Evolutionary conservation across 1,139 yeast genomes (phyloP), one percentile per base, ranked within the genome.

Genomic region (Yamadazyma diddensiae): DNA sequence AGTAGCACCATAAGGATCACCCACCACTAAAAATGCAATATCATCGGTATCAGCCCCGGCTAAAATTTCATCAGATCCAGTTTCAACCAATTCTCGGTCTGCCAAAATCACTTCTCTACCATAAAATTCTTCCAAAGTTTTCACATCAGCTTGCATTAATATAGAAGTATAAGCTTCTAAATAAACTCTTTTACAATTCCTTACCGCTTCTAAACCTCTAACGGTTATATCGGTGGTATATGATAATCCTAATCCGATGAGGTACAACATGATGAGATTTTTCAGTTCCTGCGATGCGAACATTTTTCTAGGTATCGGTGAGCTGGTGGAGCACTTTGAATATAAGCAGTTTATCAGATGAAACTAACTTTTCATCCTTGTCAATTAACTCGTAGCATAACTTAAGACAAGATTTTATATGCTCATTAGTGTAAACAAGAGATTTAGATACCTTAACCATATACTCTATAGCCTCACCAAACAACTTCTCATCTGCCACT

Each of bases 1-100:
- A 4, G 98, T 92, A 26, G 98, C 98, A 21, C 98, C 98, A 55
- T 87, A 90, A 21, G 94, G 95, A 55, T 92, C 98, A 24, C 98
- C 98, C 16, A 92, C 98, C 13, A 92, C 98, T 46, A 92, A 68
- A 50, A 92, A 88, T 1, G 97, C 97, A 53, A 92, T 73, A 53
- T 88, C 95, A 35, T 85, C 92, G 14, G 59, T 65, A 28, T 83
- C 77, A 1, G 95, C 97, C 35, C 77, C 82, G 17, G 69, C 80
- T 43, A 92, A 66, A 38, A 92, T 92, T 25, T 72, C 71, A 50
- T 90, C 97, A 17, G 94, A 79, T 4, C 94, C 95, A 31, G 81
- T 69, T 58, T 92, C 98, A 15, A 92, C 98, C 45, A 90, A 69
- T 52, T 92, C 98, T 57, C 98, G 73, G 53, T 92, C 97, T 10